Percentiles rank a stretch among this genome's conserved stretches.
These are phyloP conservation scores for Penicillium tannophilum DNA, from an alignment of 495 filamentous ascomycete genomes.

Conservation along the genomic window DNA sequence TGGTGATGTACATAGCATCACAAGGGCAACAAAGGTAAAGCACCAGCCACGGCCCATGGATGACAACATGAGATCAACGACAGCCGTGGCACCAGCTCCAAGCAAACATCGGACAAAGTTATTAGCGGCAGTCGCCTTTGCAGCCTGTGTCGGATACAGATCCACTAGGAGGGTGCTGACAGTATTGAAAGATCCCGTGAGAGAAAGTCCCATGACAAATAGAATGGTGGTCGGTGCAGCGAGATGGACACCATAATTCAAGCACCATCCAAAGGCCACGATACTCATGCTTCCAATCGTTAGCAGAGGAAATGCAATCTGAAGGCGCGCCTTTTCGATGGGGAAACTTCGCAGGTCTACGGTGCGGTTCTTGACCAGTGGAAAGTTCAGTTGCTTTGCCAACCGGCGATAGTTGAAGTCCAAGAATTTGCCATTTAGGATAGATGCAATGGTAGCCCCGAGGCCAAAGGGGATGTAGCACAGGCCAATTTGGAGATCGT, in stretches of 20 bases:
- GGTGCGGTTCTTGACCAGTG: slow-evolving; percentile 51
- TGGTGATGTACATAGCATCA: slow-evolving; percentile 57
- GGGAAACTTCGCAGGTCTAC: slow-evolving; percentile 60
- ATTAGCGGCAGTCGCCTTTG: slow-evolving; percentile 68
- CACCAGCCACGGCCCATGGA: slow-evolving; percentile 69
- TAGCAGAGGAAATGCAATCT: slow-evolving; percentile 49
- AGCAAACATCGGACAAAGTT: slow-evolving; percentile 70
- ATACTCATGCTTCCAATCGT: slow-evolving; percentile 38
- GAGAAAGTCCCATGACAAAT: slow-evolving; percentile 58
- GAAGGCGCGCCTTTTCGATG: slow-evolving; percentile 63
- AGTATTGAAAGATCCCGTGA: slow-evolving; percentile 61
- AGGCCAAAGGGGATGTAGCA: slow-evolving; percentile 50
- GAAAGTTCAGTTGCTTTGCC: slow-evolving; percentile 43
- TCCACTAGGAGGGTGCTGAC: slow-evolving; percentile 66
- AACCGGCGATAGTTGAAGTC: slow-evolving; percentile 50
- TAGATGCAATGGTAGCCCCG: slow-evolving; percentile 76
- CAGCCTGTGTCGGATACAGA: slow-evolving; percentile 60
- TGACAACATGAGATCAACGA: slow-evolving; percentile 66
- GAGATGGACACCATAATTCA: slow-evolving; percentile 39
- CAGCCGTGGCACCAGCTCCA: slow-evolving; percentile 66
- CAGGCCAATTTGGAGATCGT: slow-evolving; percentile 53
- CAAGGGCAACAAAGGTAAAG: slow-evolving; percentile 63
- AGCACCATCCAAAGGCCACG: slow-evolving; percentile 42
- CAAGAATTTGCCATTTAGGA: slow-evolving; percentile 82
- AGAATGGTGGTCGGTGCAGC: slow-evolving; percentile 55